Evolutionary conservation across 306 rosid genomes (phyloP), one percentile per base, ranked within the genome.

Genomic region (Cercis canadensis): DNA sequence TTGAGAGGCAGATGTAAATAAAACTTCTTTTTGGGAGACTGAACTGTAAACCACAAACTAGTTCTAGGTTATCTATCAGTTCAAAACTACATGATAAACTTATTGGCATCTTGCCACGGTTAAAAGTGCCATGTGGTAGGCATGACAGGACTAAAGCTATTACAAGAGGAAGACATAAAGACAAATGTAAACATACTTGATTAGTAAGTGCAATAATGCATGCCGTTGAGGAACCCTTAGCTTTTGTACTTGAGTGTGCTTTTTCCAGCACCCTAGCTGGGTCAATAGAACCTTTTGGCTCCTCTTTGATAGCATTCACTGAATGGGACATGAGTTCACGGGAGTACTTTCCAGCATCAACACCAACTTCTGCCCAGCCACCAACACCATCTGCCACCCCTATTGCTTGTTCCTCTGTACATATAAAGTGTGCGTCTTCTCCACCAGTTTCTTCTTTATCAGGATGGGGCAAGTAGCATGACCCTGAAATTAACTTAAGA

Each of bases 381-480:
- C 99, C 99, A 70, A 95, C 99, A 72, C 99, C 99, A 77, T 95
- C 99, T 6, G 99, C 99, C 83, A 95, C 96, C 49, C 99, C 99
- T 56, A 95, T 57, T 24, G 96, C 99, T 52, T 91, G 96, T 79
- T 91, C 99, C 78, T 95, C 92, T 18, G 78, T 77, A 77, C 99
- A 95, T 67, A 95, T 89, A 64, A 95, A 95, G 86, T 91, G 99
- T 61, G 99, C 99, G 67, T 95, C 97, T 85, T 95, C 99, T 73
- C 99, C 99, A 5, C 99, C 99, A 54, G 97, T 95, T 54, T 91
- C 97, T 78, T 95, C 99, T 81, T 95, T 95, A 60, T 89, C 96
- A 3, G 99, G 99, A 75, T 94, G 99, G 19, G 99, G 99, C 74
- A 94, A 87, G 79, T 86, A 94, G 77, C 97, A 95, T 17, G 99